Evolutionary conservation across 305 asterid genomes (phyloP).

Genomic region (Rubia tinctorum): DNA sequence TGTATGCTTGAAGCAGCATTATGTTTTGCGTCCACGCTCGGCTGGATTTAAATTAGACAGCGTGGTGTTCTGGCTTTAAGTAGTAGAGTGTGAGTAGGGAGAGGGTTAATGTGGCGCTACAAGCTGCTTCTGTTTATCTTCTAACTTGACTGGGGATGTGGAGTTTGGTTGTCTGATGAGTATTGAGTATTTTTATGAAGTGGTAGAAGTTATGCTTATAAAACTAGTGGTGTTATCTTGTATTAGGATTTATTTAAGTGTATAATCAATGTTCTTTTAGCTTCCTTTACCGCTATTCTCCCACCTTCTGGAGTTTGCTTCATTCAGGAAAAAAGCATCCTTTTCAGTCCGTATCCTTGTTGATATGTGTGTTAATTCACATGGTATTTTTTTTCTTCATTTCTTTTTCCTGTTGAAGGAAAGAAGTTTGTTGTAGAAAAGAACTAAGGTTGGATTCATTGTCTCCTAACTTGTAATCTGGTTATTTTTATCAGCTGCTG

Average conservation of each 20-base stretch:
- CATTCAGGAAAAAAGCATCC: background rate
- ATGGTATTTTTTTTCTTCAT: no score
- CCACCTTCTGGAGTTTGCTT: background rate
- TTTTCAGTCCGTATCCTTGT: background rate
- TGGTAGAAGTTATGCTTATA: no score
- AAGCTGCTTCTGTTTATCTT: background rate
- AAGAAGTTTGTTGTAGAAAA: background rate
- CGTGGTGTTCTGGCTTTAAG: background rate
- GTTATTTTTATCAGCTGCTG: constrained; percentile 25
- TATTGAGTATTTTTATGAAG: background rate
- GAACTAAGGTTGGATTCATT: background rate
- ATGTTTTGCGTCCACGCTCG: background rate
- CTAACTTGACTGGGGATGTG: background rate
- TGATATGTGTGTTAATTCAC: background rate
- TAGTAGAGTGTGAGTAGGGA: background rate
- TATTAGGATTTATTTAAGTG: no score
- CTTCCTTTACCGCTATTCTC: background rate
- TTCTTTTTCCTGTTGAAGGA: no score
- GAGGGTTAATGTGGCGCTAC: background rate
- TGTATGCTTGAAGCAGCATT: background rate
- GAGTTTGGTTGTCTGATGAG: background rate
- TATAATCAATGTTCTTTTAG: background rate
- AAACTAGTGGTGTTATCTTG: background rate
- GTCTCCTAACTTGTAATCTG: constrained; percentile 1
- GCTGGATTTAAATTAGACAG: background rate